A percentile compares a stretch with the other conserved stretches of the same genome.
phyloP scores from a whole-genome alignment of 2,329 filamentous ascomycete species.

The Colletotrichum siamense region DNA sequence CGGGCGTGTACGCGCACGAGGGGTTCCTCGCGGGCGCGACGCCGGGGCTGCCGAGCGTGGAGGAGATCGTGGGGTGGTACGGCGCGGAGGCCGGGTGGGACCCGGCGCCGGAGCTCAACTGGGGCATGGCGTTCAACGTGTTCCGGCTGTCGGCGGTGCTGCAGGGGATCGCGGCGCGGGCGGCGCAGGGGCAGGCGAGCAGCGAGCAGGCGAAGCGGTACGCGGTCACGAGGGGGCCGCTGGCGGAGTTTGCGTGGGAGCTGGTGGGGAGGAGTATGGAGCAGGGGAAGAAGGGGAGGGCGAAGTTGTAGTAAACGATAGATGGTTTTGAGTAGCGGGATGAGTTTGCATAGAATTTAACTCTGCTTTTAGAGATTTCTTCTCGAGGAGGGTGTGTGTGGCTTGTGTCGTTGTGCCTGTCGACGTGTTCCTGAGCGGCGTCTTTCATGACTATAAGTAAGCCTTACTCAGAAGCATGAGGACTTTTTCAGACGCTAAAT shows the following conservation, averaged over 20 bases:
- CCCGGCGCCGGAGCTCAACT: slow-evolving; percentile 63
- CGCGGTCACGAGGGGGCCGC: slow-evolving; percentile 69
- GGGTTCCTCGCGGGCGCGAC: slow-evolving; percentile 68
- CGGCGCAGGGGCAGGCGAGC: slow-evolving; percentile 86
- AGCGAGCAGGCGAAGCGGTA: slow-evolving; percentile 81
- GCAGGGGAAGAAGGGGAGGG: slow-evolving; percentile 31
- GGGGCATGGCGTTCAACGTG: slow-evolving; percentile 67
- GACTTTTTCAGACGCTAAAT: no score
- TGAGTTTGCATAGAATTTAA: background rate
- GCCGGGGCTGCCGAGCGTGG: slow-evolving; percentile 63
- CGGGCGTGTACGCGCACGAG: slow-evolving; percentile 34
- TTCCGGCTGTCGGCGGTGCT: slow-evolving; percentile 67
- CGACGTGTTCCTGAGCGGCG: no score
- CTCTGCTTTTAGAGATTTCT: no score
- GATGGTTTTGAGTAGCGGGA: background rate
- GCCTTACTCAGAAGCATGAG: no score
- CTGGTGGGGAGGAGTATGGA: slow-evolving; percentile 56
- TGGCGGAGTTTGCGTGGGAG: slow-evolving; percentile 81
- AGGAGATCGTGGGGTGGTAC: slow-evolving; percentile 48
- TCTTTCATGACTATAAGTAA: no score
- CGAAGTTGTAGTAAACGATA: slow-evolving; percentile 18
- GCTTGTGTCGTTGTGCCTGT: no score
- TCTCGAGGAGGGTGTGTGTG: no score
- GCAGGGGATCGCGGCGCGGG: slow-evolving; percentile 92
- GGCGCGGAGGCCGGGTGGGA: slow-evolving; percentile 70